phyloP scores from a whole-genome alignment of 2,329 filamentous ascomycete genomes.

The Fusarium anguioides region DNA sequence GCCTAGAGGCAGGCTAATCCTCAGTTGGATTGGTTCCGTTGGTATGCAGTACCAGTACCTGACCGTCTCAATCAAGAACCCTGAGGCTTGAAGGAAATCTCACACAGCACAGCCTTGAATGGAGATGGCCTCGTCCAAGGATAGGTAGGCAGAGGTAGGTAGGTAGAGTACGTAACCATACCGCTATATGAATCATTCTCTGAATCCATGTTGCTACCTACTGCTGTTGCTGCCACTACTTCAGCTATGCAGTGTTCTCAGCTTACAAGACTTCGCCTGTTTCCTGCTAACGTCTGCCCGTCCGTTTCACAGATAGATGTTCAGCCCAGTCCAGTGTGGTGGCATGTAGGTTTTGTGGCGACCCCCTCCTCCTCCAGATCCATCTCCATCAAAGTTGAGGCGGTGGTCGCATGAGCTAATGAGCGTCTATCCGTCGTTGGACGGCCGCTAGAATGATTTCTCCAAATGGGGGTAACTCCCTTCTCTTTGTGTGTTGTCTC shows the following conservation, averaged over 20 bases:
- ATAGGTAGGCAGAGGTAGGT: background rate
- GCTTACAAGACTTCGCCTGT: background rate
- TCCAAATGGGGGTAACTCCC: background rate
- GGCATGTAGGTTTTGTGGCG: conserved; percentile 38
- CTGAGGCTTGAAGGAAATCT: conserved; percentile 16
- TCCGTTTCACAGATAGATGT: conserved; percentile 6
- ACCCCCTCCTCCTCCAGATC: conserved; percentile 23
- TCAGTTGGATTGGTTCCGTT: conserved; percentile 13
- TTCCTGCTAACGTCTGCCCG: background rate
- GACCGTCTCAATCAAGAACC: background rate
- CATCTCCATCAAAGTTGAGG: conserved; percentile 32
- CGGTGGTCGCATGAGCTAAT: conserved; percentile 35
- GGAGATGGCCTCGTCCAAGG: conserved; percentile 16
- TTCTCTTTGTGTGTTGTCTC: background rate
- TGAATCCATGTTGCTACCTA: conserved; percentile 1
- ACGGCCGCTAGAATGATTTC: conserved; percentile 33
- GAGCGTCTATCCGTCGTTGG: conserved; percentile 34
- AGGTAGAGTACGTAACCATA: conserved; percentile 26
- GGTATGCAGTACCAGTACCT: conserved; percentile 15
- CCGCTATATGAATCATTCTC: conserved; percentile 23
- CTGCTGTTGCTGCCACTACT: background rate
- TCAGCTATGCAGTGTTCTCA: conserved; percentile 7
- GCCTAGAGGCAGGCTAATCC: conserved; percentile 35
- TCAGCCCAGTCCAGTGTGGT: conserved; percentile 32
- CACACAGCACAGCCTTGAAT: conserved; percentile 5